A percentile compares a stretch with the other conserved stretches of the same genome.
These are phyloP conservation scores for Adansonia madagascariensis DNA, from an alignment of 441 rosid genomes.

Conservation along the genomic window DNA sequence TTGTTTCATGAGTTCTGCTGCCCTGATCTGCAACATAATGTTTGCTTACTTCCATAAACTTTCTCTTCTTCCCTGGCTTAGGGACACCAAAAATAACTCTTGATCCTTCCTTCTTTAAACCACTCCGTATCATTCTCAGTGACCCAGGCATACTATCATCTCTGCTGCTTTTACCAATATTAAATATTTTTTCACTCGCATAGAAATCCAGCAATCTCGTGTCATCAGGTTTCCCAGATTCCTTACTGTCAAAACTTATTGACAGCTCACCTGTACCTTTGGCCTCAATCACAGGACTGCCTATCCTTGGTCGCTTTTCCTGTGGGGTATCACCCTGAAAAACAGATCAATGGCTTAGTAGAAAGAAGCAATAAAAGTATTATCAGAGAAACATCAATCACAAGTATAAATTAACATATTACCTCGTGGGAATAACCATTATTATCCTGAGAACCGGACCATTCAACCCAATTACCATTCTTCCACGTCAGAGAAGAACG, in stretches of 20 bases:
- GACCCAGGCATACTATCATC: constrained; percentile 53
- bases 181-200: constrained; percentile 61
- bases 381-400: constrained; percentile 13
- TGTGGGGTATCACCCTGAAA: constrained; percentile 85
- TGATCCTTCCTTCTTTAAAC: constrained; percentile 84
- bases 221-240: constrained; percentile 52
- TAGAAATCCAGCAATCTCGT: constrained; percentile 58
- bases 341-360: constrained; percentile 34
- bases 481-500: constrained; percentile 88
- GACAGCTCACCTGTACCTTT: constrained; percentile 55
- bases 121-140: constrained; percentile 66
- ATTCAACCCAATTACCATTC: constrained; percentile 88
- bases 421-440: constrained; percentile 56
- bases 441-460: constrained; percentile 54
- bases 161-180: constrained; percentile 64
- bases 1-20: constrained; percentile 48
- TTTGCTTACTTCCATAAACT: constrained; percentile 98
- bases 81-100: constrained; percentile 87
- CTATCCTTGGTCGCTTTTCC: constrained; percentile 75
- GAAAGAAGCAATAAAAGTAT: constrained; percentile 22
- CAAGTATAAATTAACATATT: constrained; percentile 22
- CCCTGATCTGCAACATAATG: constrained; percentile 68
- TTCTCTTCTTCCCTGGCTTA: constrained; percentile 95
- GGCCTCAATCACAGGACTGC: constrained; percentile 44
- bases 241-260: constrained; percentile 40